These are phyloP conservation scores for Sutorius eximius DNA, from an alignment of 1,284 basidiomycete genomes.

Conservation along the genomic window DNA sequence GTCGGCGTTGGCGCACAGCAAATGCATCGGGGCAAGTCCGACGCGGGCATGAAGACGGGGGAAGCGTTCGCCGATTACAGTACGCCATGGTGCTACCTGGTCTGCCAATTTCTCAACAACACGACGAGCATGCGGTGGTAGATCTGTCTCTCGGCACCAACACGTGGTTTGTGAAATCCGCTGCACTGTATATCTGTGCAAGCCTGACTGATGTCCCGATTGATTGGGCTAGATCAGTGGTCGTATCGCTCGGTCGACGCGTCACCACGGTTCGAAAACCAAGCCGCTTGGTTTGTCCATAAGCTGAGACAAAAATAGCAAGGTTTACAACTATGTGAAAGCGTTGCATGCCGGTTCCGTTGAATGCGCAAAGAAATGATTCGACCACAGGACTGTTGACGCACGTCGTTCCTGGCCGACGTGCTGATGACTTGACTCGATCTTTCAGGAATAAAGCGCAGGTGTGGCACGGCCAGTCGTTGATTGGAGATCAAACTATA, in stretches of 20 bases:
- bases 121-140: constrained; percentile 13
- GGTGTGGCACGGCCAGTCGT: constrained; percentile 26
- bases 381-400: constrained; percentile 18
- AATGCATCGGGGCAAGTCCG: constrained; percentile 1
- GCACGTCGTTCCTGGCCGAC: constrained; percentile 26
- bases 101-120: constrained; percentile 17
- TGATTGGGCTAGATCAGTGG: constrained; percentile 24
- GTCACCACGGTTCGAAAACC: constrained; percentile 3
- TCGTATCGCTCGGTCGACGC: constrained; percentile 22
- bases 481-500: constrained; percentile 23
- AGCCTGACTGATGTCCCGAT: constrained; percentile 14
- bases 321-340: constrained; percentile 6
- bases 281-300: constrained; percentile 9
- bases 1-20: constrained; percentile 25
- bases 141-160: constrained; percentile 11
- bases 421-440: constrained; percentile 11
- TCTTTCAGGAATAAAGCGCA: constrained; percentile 15
- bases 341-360: constrained; percentile 7
- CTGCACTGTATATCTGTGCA: constrained; percentile 18
- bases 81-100: neutral
- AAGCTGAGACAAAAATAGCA: constrained; percentile 19
- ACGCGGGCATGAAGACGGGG: neutral
- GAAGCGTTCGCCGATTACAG: neutral
- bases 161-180: constrained; percentile 22
- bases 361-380: constrained; percentile 18